These are phyloP conservation scores for Lasiodiplodia theobromae DNA, from an alignment of 2,329 filamentous ascomycete species.

Conservation along the genomic window DNA sequence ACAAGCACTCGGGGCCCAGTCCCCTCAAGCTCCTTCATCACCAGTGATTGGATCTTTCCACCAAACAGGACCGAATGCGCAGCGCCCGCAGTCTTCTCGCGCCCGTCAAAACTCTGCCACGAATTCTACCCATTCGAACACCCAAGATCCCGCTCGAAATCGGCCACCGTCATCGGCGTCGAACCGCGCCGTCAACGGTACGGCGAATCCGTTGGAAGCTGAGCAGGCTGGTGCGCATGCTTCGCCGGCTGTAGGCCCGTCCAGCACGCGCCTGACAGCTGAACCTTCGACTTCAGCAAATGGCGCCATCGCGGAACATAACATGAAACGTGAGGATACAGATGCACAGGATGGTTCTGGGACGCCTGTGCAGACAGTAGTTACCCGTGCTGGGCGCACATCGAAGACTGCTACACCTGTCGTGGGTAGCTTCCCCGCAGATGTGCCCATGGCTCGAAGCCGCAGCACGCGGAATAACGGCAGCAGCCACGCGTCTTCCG, in stretches of 20 bases:
- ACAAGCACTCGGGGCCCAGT: conserved; percentile 62
- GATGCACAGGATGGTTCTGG: conserved; percentile 53
- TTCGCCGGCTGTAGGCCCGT: background rate
- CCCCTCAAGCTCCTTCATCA: conserved; percentile 76
- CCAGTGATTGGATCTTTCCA: conserved; percentile 73
- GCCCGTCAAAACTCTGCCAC: conserved; percentile 74
- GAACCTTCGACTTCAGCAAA: conserved; percentile 19
- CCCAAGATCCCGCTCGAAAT: conserved; percentile 52
- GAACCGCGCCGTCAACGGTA: conserved; percentile 33
- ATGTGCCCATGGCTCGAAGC: conserved; percentile 50
- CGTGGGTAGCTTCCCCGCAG: conserved; percentile 49
- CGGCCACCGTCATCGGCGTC: conserved; percentile 48
- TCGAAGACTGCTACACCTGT: conserved; percentile 59
- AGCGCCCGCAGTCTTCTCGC: conserved; percentile 72
- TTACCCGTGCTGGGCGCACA: conserved; percentile 48
- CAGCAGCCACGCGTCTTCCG: conserved; percentile 46
- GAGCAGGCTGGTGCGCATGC: conserved; percentile 15
- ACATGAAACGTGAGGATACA: conserved; percentile 58
- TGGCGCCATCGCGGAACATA: conserved; percentile 30
- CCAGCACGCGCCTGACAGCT: background rate
- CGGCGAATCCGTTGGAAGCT: background rate
- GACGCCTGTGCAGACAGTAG: conserved; percentile 35
- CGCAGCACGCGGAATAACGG: conserved; percentile 52
- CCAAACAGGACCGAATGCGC: conserved; percentile 61
- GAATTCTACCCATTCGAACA: conserved; percentile 54